A percentile compares a stretch with the other conserved stretches of the same genome.
These are phyloP conservation scores for Martensiomyces pterosporus DNA, from an alignment of 192 early-diverging fungal species.

Conservation along the genomic window DNA sequence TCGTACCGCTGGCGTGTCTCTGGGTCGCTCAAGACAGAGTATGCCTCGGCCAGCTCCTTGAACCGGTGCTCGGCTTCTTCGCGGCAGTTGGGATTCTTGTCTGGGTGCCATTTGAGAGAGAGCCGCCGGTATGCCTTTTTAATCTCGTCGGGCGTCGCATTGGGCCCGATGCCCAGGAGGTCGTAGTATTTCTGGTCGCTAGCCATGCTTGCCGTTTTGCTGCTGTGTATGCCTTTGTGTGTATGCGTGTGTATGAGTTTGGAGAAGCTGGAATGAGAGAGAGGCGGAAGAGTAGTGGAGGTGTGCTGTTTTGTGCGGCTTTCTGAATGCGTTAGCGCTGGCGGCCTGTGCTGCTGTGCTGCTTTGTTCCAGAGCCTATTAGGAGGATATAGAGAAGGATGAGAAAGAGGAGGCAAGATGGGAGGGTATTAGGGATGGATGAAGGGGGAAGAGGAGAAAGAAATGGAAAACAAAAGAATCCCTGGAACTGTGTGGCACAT, in stretches of 20 bases:
- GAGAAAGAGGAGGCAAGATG: not conserved
- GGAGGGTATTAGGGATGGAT: not conserved
- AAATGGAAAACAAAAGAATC: conserved; percentile 4
- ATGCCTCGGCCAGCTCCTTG: conserved; percentile 50
- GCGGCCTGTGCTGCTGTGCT: no score
- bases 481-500: no score
- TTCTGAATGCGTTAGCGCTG: no score
- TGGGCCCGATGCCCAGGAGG: conserved; percentile 57
- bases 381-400: not conserved
- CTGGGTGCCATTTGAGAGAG: conserved; percentile 72
- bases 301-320: no score
- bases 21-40: conserved; percentile 47
- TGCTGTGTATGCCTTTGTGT: no score
- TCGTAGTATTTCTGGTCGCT: conserved; percentile 60
- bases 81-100: conserved; percentile 53
- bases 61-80: conserved; percentile 44
- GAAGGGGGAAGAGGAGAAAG: not conserved
- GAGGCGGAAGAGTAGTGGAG: not conserved
- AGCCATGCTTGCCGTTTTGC: no score
- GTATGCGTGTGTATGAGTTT: no score
- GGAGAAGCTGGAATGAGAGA: conserved; percentile 1
- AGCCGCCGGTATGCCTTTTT: conserved; percentile 70
- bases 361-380: no score
- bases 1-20: conserved; percentile 39
- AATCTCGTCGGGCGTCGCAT: conserved; percentile 63